These are phyloP conservation scores for Cenococcum geophilum DNA, from an alignment of 495 filamentous ascomycete species.

Conservation along the genomic window DNA sequence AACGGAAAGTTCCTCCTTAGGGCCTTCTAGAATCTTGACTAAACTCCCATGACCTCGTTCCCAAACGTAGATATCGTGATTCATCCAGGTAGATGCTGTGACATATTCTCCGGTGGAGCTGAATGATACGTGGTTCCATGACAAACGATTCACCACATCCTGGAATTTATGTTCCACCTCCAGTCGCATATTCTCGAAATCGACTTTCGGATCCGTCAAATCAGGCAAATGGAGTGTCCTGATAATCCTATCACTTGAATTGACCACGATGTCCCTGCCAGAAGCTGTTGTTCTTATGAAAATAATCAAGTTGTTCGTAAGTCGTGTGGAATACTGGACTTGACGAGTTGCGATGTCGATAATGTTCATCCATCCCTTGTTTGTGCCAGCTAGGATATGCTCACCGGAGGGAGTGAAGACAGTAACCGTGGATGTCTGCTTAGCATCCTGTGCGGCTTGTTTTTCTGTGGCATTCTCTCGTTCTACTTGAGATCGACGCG, in stretches of 20 bases:
- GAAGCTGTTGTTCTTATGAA: slow-evolving; percentile 75
- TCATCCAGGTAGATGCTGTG: slow-evolving; percentile 89
- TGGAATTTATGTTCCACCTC: slow-evolving; percentile 97
- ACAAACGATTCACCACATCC: slow-evolving; percentile 88
- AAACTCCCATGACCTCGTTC: slow-evolving; percentile 88
- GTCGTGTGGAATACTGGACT: slow-evolving; percentile 77
- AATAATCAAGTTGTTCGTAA: slow-evolving; percentile 84
- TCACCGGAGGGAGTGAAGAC: slow-evolving; percentile 79
- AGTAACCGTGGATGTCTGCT: slow-evolving; percentile 84
- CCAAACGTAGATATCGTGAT: slow-evolving; percentile 98
- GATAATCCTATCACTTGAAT: slow-evolving; percentile 86
- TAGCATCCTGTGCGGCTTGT: slow-evolving; percentile 83
- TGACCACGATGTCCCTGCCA: slow-evolving; percentile 78
- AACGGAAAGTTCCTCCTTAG: slow-evolving; percentile 87
- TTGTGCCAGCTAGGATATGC: slow-evolving; percentile 85
- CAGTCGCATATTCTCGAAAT: slow-evolving; percentile 68
- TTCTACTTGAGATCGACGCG: slow-evolving; percentile 55
- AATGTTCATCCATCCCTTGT: slow-evolving; percentile 88
- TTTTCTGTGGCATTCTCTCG: slow-evolving; percentile 68
- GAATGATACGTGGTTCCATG: slow-evolving; percentile 95
- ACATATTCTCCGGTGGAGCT: slow-evolving; percentile 86
- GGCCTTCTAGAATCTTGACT: slow-evolving; percentile 91
- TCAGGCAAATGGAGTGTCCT: slow-evolving; percentile 76
- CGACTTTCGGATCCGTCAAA: slow-evolving; percentile 49
- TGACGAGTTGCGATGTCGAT: slow-evolving; percentile 71